Evolutionary conservation across 345 rosid species (phyloP), one percentile per base, ranked within the genome.

Genomic region (Bruguiera parviflora): DNA sequence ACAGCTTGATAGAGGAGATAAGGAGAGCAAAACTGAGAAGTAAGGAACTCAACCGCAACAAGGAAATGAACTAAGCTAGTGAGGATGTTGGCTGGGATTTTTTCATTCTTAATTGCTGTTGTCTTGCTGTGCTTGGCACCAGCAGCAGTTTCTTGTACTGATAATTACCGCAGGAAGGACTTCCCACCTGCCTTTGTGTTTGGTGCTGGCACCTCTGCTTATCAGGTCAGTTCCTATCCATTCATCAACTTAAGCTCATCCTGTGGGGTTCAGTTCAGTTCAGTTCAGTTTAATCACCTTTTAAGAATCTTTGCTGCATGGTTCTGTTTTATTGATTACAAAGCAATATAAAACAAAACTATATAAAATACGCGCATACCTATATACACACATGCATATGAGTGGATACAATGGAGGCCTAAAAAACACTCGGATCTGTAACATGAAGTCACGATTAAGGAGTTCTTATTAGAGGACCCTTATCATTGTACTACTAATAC

Each of bases 201-300:
- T 22, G 91, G 89, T 29, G 81, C 89, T 53, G 81, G 73, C 58
- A 75, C 87, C 37, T 86, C 94, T 24, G 89, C 94, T 58, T 86
- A 79, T 77, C 91, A 80, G 89, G 90, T 86, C 24, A 9, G 3
- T 28, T 65, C 37, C 29, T 6, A 21, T 46, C 58, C 18, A 60
- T 15, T 28, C 20, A 31, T 67, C 16, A 11, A 39, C 47, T 11
- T 39, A 9, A 39, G 47, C 47, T 39, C 15, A 39, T 39, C 4
- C 10, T 39, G 4, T 10, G 47, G 2, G 47, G 47, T 39, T 39
- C 4, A 10, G 47, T 39, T 32, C 35, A 4, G 35, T 32, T 32
- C 35, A 4, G 35, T 32, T 39, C 47, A 10, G 15, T 39, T 39
- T 10, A 39, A 39, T 39, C 47, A 9, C 28, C 2, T 27, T 27